Percentiles rank a stretch among this genome's conserved stretches.
phyloP scores from a whole-genome alignment of 768 basidiomycete genomes.

The Inosperma sp. region DNA sequence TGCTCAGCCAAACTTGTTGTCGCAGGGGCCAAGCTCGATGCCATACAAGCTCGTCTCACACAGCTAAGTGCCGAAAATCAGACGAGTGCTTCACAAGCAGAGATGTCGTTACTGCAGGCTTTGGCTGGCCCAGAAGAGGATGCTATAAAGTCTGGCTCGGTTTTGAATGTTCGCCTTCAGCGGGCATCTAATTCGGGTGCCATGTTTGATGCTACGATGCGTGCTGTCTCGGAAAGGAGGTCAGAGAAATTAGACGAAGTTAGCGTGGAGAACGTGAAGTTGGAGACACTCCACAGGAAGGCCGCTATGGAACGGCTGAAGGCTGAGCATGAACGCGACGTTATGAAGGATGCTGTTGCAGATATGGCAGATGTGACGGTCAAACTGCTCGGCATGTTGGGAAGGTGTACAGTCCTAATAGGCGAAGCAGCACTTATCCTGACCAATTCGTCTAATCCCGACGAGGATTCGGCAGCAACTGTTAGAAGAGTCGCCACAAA shows the following conservation, averaged over 20 bases:
- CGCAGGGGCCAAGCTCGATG: conserved; percentile 62
- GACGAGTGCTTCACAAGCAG: conserved; percentile 54
- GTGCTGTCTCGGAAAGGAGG: conserved; percentile 75
- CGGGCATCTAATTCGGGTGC: conserved; percentile 70
- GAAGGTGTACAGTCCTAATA: conserved; percentile 69
- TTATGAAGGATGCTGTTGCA: conserved; percentile 54
- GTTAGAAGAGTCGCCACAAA: conserved; percentile 48
- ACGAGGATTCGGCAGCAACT: conserved; percentile 28
- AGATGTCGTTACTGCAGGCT: conserved; percentile 62
- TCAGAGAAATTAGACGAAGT: conserved; percentile 75
- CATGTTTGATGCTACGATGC: conserved; percentile 82
- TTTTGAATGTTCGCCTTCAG: conserved; percentile 53
- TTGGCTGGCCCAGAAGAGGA: conserved; percentile 71
- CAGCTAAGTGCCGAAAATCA: conserved; percentile 46
- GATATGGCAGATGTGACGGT: conserved; percentile 67
- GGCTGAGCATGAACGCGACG: conserved; percentile 61
- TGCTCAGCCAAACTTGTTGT: conserved; percentile 68
- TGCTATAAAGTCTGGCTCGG: conserved; percentile 53
- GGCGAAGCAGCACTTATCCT: conserved; percentile 49
- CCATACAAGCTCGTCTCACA: conserved; percentile 57
- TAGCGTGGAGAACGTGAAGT: conserved; percentile 62
- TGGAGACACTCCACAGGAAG: conserved; percentile 59
- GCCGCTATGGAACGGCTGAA: conserved; percentile 68
- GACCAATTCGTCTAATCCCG: conserved; percentile 27
- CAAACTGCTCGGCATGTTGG: conserved; percentile 73